Evolutionary conservation across 2,329 filamentous ascomycete genomes (phyloP), one percentile per base, ranked within the genome.

Genomic region (Xylariaceae sp.): DNA sequence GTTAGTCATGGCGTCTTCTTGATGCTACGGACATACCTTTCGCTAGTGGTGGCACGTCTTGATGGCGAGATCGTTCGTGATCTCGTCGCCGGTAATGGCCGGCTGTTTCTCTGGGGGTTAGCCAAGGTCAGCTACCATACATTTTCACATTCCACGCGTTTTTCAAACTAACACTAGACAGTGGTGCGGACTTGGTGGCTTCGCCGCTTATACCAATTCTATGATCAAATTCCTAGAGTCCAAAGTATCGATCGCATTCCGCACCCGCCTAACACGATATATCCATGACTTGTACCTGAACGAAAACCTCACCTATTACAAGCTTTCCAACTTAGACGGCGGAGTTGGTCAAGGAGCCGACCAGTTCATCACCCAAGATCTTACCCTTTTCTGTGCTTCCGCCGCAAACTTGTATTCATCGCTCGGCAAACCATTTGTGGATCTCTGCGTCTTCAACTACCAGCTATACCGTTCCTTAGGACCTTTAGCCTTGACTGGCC

Each of bases 171-270:
- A 58, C 37, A 29, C 7, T 49, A 8, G 50, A 47, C 48, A 84
- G 78, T 99, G 94, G 94, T 91, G 92, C 61, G 91, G 92, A 2
- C 86, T 99, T 34, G 94, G 94, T 40, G 89, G 88, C 2, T 85
- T 97, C 59, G 92, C 92, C 8, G 95, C 92, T 0, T 99, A 99
- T 68, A 96, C 92, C 47, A 99, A 99, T 71, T 91, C 92, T 51
- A 96, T 95, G 88, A 99, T 99, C 78, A 97, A 97, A 72, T 99
- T 89, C 73, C 80, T 99, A 58, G 92, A 99, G 72, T 92, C 89
- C 47, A 99, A 99, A 75, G 91, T 99, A 50, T 96, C 92, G 6
- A 99, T 99, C 61, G 92, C 95, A 32, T 99, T 99, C 79, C 86
- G 94, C 40, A 99, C 94, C 4, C 84, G 94, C 10, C 79, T 99